Evolutionary conservation across 768 basidiomycete species (phyloP).

Genomic region (Kockovaella imperatae): DNA sequence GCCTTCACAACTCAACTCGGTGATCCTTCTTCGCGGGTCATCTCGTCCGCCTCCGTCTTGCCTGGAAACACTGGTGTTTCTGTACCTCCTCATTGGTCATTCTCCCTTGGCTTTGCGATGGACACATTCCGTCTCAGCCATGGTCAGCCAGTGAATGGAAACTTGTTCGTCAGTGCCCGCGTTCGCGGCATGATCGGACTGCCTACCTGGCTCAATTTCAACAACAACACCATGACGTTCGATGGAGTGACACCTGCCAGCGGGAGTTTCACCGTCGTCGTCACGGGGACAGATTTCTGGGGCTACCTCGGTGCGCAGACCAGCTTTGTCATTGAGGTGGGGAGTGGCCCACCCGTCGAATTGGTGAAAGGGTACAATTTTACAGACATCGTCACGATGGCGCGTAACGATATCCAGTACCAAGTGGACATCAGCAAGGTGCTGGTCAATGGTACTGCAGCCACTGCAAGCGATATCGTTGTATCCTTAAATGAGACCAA

Average conservation of each 20-base stretch:
- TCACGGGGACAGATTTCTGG: constrained; percentile 67
- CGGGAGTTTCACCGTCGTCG: constrained; percentile 49
- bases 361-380: constrained; percentile 17
- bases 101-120: constrained; percentile 74
- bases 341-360: constrained; percentile 28
- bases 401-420: constrained; percentile 53
- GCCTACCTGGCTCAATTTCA: constrained; percentile 70
- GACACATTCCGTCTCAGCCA: constrained; percentile 54
- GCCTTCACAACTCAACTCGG: constrained; percentile 60
- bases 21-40: constrained; percentile 53
- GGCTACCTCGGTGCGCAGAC: constrained; percentile 62
- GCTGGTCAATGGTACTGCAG: constrained; percentile 55
- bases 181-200: constrained; percentile 61
- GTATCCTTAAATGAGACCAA: constrained; percentile 57
- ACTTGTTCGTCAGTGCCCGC: constrained; percentile 56
- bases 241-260: constrained; percentile 63
- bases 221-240: constrained; percentile 64
- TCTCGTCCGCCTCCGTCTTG: constrained; percentile 34
- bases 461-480: constrained; percentile 57
- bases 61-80: constrained; percentile 50
- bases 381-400: constrained; percentile 59
- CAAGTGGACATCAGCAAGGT: constrained; percentile 44
- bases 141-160: constrained; percentile 46
- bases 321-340: constrained; percentile 55
- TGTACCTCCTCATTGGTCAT: constrained; percentile 80